phyloP scores from a whole-genome alignment of 345 rosid species.

The Citrus glauca region DNA sequence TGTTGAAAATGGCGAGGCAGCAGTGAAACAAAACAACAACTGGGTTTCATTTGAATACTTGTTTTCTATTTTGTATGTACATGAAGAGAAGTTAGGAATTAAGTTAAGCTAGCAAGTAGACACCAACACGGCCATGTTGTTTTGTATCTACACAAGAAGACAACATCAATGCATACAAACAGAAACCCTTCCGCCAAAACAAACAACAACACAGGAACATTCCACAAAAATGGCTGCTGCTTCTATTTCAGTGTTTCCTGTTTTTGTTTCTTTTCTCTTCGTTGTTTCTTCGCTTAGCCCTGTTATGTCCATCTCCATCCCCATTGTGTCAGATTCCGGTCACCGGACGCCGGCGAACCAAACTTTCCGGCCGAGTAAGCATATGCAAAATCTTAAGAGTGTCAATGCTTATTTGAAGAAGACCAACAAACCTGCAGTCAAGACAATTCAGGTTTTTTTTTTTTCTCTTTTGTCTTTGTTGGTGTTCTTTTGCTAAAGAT shows the following conservation, averaged over 20 bases:
- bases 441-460: conserved; percentile 68
- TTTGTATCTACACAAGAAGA: conserved; percentile 37
- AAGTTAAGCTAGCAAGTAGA: neutral
- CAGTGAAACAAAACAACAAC: conserved; percentile 13
- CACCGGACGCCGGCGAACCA: conserved; percentile 33
- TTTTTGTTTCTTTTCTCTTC: conserved; percentile 48
- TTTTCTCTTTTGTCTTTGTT: neutral
- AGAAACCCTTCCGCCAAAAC: conserved; percentile 21
- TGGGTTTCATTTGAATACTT: conserved; percentile 8
- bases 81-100: conserved; percentile 28
- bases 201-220: conserved; percentile 34
- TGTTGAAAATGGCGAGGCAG: conserved; percentile 32
- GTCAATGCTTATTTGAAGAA: conserved; percentile 53
- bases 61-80: conserved; percentile 43
- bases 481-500: neutral
- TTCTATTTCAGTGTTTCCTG: conserved; percentile 32
- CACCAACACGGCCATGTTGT: conserved; percentile 8
- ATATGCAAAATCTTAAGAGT: conserved; percentile 46
- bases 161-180: conserved; percentile 53
- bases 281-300: conserved; percentile 34
- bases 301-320: conserved; percentile 39
- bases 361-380: conserved; percentile 45
- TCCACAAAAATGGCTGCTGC: conserved; percentile 57
- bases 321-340: conserved; percentile 35
- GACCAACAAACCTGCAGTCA: conserved; percentile 84